Base-by-base conservation (phyloP, 1,284 basidiomycete species). In the Schizophyllum amplum region DNA sequence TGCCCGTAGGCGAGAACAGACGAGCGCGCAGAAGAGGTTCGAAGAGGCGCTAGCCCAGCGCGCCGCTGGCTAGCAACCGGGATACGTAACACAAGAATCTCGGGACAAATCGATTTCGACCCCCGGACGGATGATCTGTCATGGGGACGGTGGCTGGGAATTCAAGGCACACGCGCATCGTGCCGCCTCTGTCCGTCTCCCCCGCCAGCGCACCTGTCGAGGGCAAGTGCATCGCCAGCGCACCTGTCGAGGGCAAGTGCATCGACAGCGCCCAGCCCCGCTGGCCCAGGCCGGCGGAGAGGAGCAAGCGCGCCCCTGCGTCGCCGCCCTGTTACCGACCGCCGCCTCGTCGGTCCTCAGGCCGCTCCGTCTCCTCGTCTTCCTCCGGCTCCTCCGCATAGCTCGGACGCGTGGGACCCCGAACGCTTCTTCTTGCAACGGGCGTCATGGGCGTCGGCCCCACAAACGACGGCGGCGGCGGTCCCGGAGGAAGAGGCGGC, bases 231-330 rank as follows among this genome's bases (percentile, higher is more conserved):
- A n/a, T n/a, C n/a, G n/a, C n/a, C n/a, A n/a, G n/a, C n/a, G n/a
- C n/a, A n/a, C n/a, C n/a, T n/a, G n/a, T n/a, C n/a, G n/a, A n/a
- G n/a, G n/a, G n/a, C n/a, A n/a, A n/a, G n/a, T n/a, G n/a, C n/a
- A n/a, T n/a, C n/a, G n/a, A n/a, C n/a, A 64, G 59, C 64, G 63
- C 24, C 52, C 63, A 27, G 68, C 66, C 52, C 68, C 60, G 27
- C 65, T 59, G 59, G 71, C 63, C 51, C 68, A 62, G 47, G 68
- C 67, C 22, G 64, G 65, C 55, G 65, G 68, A 22, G 67, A 63
- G 55, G 66, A 66, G 20, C 67, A 57, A 53, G 69, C 66, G 17
- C 67, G 66, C 5, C 63, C 67, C 50, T 65, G 62, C 5, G 64
- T 59, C 53, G 67, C 67, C 46, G 63, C 56, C 52, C 60, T 62